Evolutionary conservation across 805 yeast genomes (phyloP).

Genomic region (Scheffersomyces spartinae): DNA sequence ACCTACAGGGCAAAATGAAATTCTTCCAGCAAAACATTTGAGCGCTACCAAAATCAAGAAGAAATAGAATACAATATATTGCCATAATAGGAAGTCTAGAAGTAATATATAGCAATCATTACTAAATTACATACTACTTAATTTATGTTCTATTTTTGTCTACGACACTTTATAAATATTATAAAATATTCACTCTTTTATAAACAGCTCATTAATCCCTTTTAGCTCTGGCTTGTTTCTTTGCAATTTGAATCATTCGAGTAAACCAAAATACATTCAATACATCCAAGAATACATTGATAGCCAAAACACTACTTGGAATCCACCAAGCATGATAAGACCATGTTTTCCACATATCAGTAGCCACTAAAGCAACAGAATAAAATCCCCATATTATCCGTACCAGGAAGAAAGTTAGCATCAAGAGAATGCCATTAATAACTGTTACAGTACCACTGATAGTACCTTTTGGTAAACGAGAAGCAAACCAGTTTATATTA

Average conservation of each 20-base stretch:
- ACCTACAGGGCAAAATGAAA: too few species aligned
- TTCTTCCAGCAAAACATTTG: too few species aligned
- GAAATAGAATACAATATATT: too few species aligned
- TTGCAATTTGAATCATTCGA: conserved; percentile 75
- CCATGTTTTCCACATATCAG: conserved; percentile 35
- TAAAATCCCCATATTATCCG: conserved; percentile 83
- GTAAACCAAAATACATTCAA: conserved; percentile 80
- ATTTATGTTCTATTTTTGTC: too few species aligned
- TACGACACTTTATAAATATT: too few species aligned
- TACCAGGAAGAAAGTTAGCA: conserved; percentile 61
- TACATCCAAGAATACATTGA: conserved; percentile 52
- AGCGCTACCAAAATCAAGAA: too few species aligned
- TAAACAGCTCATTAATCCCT: too few species aligned
- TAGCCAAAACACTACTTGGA: conserved; percentile 36
- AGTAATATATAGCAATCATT: too few species aligned
- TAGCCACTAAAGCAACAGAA: conserved; percentile 45
- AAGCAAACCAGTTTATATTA: conserved; percentile 84
- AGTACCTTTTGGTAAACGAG: conserved; percentile 59
- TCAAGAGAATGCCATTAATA: conserved; percentile 62
- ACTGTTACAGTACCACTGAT: conserved; percentile 42
- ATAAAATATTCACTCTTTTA: too few species aligned
- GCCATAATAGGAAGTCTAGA: too few species aligned
- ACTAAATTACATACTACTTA: too few species aligned
- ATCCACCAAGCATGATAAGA: conserved; percentile 33
- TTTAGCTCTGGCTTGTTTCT: too few species aligned